These are phyloP conservation scores for Otatea glauca DNA, from an alignment of 176 grass and related monocot species.

Conservation along the genomic window DNA sequence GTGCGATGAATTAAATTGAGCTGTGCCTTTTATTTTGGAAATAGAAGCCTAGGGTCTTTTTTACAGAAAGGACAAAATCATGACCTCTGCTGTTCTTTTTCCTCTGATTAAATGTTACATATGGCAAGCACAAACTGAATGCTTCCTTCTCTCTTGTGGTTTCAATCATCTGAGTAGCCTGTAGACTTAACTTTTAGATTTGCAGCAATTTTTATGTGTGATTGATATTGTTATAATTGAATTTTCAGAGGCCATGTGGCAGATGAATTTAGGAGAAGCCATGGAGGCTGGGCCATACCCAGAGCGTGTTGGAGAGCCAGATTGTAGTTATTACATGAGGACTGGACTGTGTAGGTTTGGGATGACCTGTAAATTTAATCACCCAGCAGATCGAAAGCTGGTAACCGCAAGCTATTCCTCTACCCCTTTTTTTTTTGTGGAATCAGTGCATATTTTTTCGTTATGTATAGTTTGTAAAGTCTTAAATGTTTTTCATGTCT, in stretches of 20 bases:
- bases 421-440: constrained; percentile 20
- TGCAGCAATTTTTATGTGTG: neutral
- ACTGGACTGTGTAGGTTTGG: constrained; percentile 87
- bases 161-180: neutral
- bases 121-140: neutral
- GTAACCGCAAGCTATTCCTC: constrained; percentile 41
- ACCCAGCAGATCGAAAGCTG: constrained; percentile 73
- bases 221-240: constrained; percentile 37
- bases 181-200: neutral
- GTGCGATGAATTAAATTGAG: constrained; percentile 5
- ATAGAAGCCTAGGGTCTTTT: neutral
- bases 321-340: constrained; percentile 90
- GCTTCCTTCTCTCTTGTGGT: neutral
- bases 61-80: constrained; percentile 6
- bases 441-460: neutral
- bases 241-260: constrained; percentile 77
- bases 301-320: constrained; percentile 79
- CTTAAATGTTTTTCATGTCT: neutral
- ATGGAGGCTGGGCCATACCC: constrained; percentile 68
- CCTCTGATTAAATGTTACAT: neutral
- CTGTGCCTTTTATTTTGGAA: neutral
- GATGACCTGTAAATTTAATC: constrained; percentile 97
- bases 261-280: constrained; percentile 63
- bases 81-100: neutral
- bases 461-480: neutral